Base-by-base conservation (phyloP, 495 filamentous ascomycete genomes). In the Podospora comata region DNA sequence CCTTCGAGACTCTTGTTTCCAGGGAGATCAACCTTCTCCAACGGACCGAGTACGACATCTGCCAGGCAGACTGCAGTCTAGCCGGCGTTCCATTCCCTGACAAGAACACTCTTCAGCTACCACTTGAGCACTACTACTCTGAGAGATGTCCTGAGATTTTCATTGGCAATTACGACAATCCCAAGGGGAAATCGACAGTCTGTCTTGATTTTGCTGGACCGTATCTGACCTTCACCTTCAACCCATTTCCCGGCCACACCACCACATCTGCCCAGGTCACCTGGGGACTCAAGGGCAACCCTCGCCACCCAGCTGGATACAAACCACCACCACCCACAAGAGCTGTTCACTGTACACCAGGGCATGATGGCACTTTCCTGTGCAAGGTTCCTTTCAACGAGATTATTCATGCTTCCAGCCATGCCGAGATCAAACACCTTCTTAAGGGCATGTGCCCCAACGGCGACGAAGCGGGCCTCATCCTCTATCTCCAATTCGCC, bases 361-460 rank as follows among this genome's bases (percentile, higher is more conserved):
- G 23, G 13, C 3, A 32, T 0, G 20, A 63, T n/a, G 61, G 61
- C 18, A 63, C 27, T 5, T 63, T 63, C 48, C 28, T 63, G 5
- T 63, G 61, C 61, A 63, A 63, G 30, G 7, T 63, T 23, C 32
- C 61, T 19, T 63, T 63, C 61, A 48, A 26, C 20, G 34, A 63
- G 1, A 63, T 63, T 19, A 6, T 48, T 2, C 1, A 32, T 7
- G 28, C 18, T 5, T 18, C 27, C 18, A 32, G 61, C 15, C 4
- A 19, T 63, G 61, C 30, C 32, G 61, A 32, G 6, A 27, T 63
- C 27, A 63, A 19, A 34, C n/a, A 48, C n/a, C 18, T 63, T 5
- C 61, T 63, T 6, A 4, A 18, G 13, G 61, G 61, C 18, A 44
- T 63, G 61, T 63, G 61, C 48, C 61, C 61, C 61, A 63, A 63